These are phyloP conservation scores for Trametes hirsuta DNA, from an alignment of 1,284 basidiomycete genomes.

Conservation along the genomic window DNA sequence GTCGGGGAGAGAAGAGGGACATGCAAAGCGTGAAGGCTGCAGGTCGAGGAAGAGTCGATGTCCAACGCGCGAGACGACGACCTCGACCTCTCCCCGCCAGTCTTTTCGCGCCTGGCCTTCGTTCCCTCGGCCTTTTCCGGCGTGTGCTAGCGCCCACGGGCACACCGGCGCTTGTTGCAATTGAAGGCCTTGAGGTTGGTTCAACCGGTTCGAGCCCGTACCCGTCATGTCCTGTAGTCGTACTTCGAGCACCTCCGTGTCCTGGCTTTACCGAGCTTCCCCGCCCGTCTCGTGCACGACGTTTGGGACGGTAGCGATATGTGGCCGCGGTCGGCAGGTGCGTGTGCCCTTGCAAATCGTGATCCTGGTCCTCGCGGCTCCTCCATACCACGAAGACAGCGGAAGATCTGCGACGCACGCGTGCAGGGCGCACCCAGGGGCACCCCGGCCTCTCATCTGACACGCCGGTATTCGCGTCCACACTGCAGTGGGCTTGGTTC, in stretches of 20 bases:
- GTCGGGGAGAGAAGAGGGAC: constrained; percentile 16
- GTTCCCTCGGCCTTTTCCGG: constrained; percentile 17
- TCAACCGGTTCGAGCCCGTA: no score
- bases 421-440: not conserved
- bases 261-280: no score
- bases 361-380: not conserved
- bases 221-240: no score
- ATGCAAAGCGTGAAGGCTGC: constrained; percentile 19
- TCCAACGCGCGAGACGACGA: constrained; percentile 22
- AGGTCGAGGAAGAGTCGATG: constrained; percentile 14
- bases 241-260: no score
- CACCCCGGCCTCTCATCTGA: not conserved
- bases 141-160: not conserved
- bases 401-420: not conserved
- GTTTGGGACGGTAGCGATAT: not conserved
- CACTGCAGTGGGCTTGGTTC: not conserved
- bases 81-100: constrained; percentile 16
- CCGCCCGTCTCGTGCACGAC: not conserved
- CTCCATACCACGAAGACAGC: not conserved
- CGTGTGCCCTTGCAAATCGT: not conserved
- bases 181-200: no score
- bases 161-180: not conserved
- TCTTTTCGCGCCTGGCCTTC: constrained; percentile 23
- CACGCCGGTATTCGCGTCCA: not conserved
- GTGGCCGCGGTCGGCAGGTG: not conserved